These are phyloP conservation scores for Pseudomonodictys pantanalensis DNA, from an alignment of 495 filamentous ascomycete genomes.

Conservation along the genomic window DNA sequence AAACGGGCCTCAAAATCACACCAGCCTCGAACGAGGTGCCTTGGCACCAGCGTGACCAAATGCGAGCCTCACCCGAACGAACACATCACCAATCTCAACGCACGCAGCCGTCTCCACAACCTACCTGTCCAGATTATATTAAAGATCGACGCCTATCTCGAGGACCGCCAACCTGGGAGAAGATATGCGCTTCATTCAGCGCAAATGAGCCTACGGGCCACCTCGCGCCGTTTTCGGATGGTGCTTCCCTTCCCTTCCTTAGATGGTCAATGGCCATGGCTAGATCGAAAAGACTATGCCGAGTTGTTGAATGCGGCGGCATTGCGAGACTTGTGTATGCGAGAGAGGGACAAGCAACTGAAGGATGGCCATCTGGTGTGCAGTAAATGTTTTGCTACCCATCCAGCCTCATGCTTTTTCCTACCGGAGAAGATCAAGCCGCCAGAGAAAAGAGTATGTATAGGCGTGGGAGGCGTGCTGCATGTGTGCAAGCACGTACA, in stretches of 20 bases:
- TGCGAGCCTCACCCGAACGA: constrained; percentile 2
- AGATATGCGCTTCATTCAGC: background rate
- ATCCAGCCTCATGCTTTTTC: background rate
- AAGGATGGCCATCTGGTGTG: background rate
- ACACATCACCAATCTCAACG: constrained; percentile 1
- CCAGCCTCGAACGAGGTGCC: background rate
- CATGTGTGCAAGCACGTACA: constrained; percentile 7
- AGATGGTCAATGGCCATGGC: background rate
- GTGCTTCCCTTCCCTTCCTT: background rate
- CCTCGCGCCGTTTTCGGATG: constrained; percentile 6
- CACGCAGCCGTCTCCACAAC: background rate
- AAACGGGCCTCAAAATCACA: background rate
- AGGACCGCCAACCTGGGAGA: background rate
- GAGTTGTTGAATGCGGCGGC: background rate
- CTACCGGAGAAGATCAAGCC: background rate
- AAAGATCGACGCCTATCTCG: constrained; percentile 1
- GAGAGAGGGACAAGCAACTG: background rate
- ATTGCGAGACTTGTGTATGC: background rate
- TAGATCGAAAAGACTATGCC: constrained; percentile 6
- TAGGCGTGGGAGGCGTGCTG: constrained; percentile 3
- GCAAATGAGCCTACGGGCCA: constrained; percentile 4
- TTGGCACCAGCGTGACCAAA: background rate
- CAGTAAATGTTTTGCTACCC: background rate
- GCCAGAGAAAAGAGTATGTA: constrained; percentile 8
- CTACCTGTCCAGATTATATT: background rate